Conservation (phyloP, 2,329 filamentous ascomycete genomes). For the Aspergillus unguis region DNA sequence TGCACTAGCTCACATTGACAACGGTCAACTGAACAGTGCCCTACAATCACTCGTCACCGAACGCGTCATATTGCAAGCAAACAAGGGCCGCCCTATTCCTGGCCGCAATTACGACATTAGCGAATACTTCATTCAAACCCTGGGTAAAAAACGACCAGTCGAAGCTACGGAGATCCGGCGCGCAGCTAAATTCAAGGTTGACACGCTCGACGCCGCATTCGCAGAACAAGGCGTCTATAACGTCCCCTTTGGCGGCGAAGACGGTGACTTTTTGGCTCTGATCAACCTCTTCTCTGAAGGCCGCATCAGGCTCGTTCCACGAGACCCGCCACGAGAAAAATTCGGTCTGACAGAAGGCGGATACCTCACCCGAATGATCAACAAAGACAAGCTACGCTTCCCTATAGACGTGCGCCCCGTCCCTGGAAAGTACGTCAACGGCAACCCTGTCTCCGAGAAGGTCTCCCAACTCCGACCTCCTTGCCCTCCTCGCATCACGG, state of each 20-base stretch:
- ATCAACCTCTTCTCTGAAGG: conserved; percentile 41
- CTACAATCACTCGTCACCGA: conserved; percentile 41
- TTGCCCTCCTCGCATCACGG: conserved; percentile 12
- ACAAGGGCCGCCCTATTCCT: conserved; percentile 38
- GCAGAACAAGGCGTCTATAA: conserved; percentile 27
- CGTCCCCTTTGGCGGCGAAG: conserved; percentile 37
- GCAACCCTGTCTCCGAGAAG: conserved; percentile 34
- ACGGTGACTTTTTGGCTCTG: conserved; percentile 44
- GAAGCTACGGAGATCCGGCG: conserved; percentile 39
- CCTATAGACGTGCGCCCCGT: conserved; percentile 39
- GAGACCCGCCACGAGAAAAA: conserved; percentile 41
- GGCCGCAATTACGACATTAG: conserved; percentile 46
- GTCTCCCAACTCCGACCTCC: conserved; percentile 25
- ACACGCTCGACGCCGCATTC: conserved; percentile 41
- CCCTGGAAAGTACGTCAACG: conserved; percentile 36
- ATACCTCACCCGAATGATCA: conserved; percentile 47
- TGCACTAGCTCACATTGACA: conserved; percentile 31
- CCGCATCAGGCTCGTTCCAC: conserved; percentile 35
- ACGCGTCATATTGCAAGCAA: conserved; percentile 38
- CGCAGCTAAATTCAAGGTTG: conserved; percentile 43
- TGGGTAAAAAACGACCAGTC: conserved; percentile 42
- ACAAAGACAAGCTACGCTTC: conserved; percentile 44
- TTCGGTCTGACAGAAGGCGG: conserved; percentile 47
- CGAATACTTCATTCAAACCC: conserved; percentile 37
- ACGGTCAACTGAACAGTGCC: conserved; percentile 37